phyloP scores from a whole-genome alignment of 1,139 yeast genomes.

The Pichiaceae sp. region DNA sequence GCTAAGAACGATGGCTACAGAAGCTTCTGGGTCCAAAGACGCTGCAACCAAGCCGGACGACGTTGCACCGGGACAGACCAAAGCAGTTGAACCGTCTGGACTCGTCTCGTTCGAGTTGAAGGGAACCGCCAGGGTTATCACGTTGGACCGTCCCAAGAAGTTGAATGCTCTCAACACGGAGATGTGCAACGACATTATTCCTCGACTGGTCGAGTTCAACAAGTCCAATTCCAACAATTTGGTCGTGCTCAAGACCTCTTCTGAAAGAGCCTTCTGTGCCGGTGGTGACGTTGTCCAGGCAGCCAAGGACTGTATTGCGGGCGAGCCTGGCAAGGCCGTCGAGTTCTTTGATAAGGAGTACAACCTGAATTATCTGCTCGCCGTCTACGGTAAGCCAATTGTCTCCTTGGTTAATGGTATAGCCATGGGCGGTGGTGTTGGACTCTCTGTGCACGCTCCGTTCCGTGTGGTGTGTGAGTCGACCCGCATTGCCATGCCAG shows the following conservation, averaged over 20 bases:
- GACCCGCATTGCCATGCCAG: slow-evolving; percentile 95
- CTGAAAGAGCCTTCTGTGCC: slow-evolving; percentile 63
- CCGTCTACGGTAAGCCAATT: slow-evolving; percentile 79
- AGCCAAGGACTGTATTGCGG: slow-evolving; percentile 41
- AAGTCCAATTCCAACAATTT: slow-evolving; percentile 59
- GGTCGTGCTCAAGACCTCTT: slow-evolving; percentile 62
- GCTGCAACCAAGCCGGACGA: slow-evolving; percentile 11
- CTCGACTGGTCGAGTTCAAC: slow-evolving; percentile 69
- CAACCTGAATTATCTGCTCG: slow-evolving; percentile 67
- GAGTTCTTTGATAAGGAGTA: slow-evolving; percentile 77
- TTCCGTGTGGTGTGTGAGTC: slow-evolving; percentile 87
- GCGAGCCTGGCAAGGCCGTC: slow-evolving; percentile 45
- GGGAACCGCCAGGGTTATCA: slow-evolving; percentile 64
- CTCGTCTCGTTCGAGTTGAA: slow-evolving; percentile 54
- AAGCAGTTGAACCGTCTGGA: slow-evolving; percentile 13
- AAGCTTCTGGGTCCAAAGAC: background rate
- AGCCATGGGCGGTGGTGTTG: slow-evolving; percentile 98
- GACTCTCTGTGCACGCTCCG: slow-evolving; percentile 86
- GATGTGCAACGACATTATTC: slow-evolving; percentile 70
- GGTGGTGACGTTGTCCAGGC: slow-evolving; percentile 93
- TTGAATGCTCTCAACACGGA: slow-evolving; percentile 76
- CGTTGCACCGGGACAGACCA: background rate
- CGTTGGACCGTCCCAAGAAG: slow-evolving; percentile 74
- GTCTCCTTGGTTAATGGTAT: slow-evolving; percentile 85
- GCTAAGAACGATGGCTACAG: slow-evolving; percentile 15